phyloP scores from a whole-genome alignment of 2,329 filamentous ascomycete genomes.

The Knufia fluminis region DNA sequence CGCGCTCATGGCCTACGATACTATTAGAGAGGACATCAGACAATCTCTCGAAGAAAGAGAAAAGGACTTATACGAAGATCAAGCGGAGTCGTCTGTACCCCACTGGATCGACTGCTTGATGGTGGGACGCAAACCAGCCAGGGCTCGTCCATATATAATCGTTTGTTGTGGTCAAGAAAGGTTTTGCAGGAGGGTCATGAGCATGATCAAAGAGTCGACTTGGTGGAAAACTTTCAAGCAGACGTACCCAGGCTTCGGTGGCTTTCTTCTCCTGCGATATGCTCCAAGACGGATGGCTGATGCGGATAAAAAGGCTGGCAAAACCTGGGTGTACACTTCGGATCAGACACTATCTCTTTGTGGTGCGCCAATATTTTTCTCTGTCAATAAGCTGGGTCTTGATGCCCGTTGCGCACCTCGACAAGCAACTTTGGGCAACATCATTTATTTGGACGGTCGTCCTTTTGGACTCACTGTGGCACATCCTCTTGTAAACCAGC shows the following conservation, averaged over 20 bases:
- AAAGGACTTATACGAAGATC: not conserved
- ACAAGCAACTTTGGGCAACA: not conserved
- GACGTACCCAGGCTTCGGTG: not conserved
- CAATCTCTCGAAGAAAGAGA: not conserved
- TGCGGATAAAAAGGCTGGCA: not conserved
- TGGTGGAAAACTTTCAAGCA: not conserved
- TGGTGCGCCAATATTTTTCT: not conserved
- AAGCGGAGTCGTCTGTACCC: not conserved
- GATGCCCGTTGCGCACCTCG: not conserved
- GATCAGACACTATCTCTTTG: not conserved
- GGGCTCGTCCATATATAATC: not conserved
- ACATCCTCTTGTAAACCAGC: not conserved
- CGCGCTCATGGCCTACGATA: not conserved
- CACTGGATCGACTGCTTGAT: not conserved
- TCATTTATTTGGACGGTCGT: not conserved
- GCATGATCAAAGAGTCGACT: not conserved
- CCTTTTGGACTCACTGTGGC: not conserved
- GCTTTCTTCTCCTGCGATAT: not conserved
- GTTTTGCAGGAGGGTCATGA: not conserved
- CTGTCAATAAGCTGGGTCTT: not conserved
- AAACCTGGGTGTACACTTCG: not conserved
- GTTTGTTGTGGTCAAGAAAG: not conserved
- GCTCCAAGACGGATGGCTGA: not conserved
- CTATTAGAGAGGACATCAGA: not conserved
- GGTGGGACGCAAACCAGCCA: not conserved